Evolutionary conservation across 805 yeast genomes (phyloP).

Genomic region (Myxozyma vanderwaltii): DNA sequence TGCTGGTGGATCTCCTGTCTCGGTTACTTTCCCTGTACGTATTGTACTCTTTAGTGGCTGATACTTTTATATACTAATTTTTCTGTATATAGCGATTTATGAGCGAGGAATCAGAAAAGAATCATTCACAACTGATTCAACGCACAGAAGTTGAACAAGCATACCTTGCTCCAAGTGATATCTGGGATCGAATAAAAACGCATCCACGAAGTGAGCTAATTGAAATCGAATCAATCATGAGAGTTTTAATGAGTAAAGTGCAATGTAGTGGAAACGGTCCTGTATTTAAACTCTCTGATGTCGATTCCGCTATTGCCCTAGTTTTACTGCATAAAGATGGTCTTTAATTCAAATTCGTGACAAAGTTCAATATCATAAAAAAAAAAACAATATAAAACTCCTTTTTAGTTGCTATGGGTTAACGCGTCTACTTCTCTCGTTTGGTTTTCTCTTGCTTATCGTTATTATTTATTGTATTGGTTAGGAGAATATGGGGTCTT

Average conservation of each 20-base stretch:
- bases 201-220: conserved; percentile 19
- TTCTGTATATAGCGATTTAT: background rate
- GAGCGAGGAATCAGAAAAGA: background rate
- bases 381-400: too few relatives aligned
- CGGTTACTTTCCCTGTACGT: conserved; percentile 17
- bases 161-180: conserved; percentile 10
- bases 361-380: background rate
- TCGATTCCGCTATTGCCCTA: conserved; percentile 17
- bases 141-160: background rate
- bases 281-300: conserved; percentile 14
- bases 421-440: too few relatives aligned
- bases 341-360: background rate
- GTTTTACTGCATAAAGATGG: background rate
- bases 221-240: conserved; percentile 9
- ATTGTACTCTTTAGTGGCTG: background rate
- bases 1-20: too few relatives aligned
- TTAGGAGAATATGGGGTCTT: too few relatives aligned
- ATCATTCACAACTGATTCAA: background rate
- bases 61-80: background rate
- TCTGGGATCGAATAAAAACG: conserved; percentile 22
- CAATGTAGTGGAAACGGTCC: conserved; percentile 27
- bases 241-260: conserved; percentile 10
- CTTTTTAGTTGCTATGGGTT: too few relatives aligned
- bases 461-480: too few relatives aligned
- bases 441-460: too few relatives aligned